Percentiles rank a stretch among this genome's conserved stretches.
These are phyloP conservation scores for Lomentospora prolificans DNA, from an alignment of 2,329 filamentous ascomycete genomes.

Conservation along the genomic window DNA sequence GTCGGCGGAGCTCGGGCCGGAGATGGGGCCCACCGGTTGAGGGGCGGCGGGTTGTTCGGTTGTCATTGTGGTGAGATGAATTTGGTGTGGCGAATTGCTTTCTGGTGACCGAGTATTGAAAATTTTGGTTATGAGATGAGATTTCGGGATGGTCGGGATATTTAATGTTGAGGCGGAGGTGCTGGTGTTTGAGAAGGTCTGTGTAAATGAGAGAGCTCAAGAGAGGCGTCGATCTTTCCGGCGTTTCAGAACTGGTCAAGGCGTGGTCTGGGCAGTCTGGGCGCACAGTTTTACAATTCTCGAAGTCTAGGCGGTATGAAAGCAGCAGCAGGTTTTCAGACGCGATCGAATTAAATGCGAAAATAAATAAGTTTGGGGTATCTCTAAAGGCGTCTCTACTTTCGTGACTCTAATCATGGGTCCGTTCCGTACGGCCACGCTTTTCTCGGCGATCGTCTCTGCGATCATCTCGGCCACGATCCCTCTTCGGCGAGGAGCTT, in stretches of 20 bases:
- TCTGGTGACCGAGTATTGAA: not conserved
- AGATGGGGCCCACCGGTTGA: not conserved
- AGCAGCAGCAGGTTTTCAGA: too few species aligned
- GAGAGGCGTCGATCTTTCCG: not conserved
- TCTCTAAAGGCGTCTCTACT: not conserved
- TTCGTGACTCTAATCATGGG: not conserved
- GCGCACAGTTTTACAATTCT: not conserved
- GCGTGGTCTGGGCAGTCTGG: slow-evolving; percentile 2
- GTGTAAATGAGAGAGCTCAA: not conserved
- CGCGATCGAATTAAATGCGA: too few species aligned
- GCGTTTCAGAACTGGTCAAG: slow-evolving; percentile 4
- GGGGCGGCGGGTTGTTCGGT: not conserved
- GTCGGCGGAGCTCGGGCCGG: not conserved
- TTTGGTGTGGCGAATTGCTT: not conserved
- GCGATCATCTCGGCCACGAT: not conserved
- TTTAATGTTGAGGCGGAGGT: not conserved
- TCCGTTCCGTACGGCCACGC: too few species aligned
- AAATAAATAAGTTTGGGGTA: not conserved
- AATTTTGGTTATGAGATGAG: not conserved
- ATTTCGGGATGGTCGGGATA: not conserved
- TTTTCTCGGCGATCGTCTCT: not conserved
- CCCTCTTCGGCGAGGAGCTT: slow-evolving; percentile 1
- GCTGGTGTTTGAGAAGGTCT: not conserved
- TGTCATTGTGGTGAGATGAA: not conserved
- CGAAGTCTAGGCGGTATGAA: too few species aligned